Evolutionary conservation across 306 rosid species (phyloP).

Genomic region (Coriaria nepalensis): DNA sequence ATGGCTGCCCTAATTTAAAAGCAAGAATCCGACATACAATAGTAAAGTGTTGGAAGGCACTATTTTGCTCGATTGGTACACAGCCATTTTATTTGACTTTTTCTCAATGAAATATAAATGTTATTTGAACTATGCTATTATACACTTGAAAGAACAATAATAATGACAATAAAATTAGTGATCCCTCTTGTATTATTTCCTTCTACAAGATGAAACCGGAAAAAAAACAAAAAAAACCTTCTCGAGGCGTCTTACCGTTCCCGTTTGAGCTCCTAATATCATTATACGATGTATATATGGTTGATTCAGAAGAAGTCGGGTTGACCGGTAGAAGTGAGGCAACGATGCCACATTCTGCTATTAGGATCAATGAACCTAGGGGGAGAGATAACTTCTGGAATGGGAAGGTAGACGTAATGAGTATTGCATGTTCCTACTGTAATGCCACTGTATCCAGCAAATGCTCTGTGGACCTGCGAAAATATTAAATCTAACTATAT

Average conservation of each 20-base stretch:
- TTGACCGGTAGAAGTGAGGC: conserved; percentile 96
- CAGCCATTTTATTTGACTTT: too few relatives aligned
- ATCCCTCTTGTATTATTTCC: conserved; percentile 40
- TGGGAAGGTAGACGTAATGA: conserved; percentile 88
- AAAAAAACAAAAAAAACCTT: conserved; percentile 18
- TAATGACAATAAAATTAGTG: conserved; percentile 17
- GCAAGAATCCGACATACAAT: too few relatives aligned
- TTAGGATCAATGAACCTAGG: conserved; percentile 77
- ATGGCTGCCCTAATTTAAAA: too few relatives aligned
- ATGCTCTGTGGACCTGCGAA: conserved; percentile 93
- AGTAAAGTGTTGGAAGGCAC: too few relatives aligned
- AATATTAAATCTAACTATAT: conserved; percentile 6
- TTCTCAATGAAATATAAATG: too few relatives aligned
- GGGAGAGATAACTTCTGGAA: conserved; percentile 83
- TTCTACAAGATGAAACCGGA: conserved; percentile 11
- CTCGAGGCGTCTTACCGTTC: conserved; percentile 13
- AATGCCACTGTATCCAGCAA: conserved; percentile 94
- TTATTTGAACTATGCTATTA: conserved; percentile 19
- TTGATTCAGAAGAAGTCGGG: conserved; percentile 58
- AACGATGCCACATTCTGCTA: conserved; percentile 99
- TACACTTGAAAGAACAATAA: conserved; percentile 20
- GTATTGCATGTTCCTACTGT: conserved; percentile 93
- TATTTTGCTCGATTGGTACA: too few relatives aligned
- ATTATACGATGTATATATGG: conserved; percentile 15
- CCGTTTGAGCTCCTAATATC: neutral